Conservation (phyloP, 108 stramenopile genomes). For the Cylindrotheca closterium region DNA sequence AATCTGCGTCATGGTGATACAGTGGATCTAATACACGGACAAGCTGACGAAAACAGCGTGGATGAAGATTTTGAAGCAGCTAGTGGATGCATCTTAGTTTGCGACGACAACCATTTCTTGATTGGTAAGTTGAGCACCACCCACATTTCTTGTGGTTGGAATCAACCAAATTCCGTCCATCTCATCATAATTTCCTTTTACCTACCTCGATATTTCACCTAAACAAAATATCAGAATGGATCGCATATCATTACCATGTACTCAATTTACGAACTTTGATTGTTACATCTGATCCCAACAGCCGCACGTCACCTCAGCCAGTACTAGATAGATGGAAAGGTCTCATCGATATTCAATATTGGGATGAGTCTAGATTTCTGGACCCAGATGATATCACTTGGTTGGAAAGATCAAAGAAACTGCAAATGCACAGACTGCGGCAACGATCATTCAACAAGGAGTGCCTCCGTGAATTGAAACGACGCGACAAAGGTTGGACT, state of each 20-base stretch:
- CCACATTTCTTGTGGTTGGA: neutral
- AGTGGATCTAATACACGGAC: no score
- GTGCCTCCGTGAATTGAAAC: conserved; percentile 14
- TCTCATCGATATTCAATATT: conserved; percentile 28
- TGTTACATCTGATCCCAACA: conserved; percentile 39
- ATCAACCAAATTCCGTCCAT: neutral
- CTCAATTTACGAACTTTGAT: conserved; percentile 42
- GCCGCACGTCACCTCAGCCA: conserved; percentile 19
- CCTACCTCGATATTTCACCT: neutral
- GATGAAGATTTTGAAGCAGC: neutral
- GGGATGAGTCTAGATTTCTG: conserved; percentile 21
- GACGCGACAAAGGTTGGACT: conserved; percentile 30
- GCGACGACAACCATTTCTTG: conserved; percentile 36
- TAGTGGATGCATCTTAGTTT: conserved; percentile 18
- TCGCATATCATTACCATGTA: conserved; percentile 56
- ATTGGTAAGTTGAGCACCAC: conserved; percentile 15
- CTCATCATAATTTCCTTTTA: neutral
- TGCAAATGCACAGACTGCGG: conserved; percentile 28
- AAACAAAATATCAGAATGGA: conserved; percentile 40
- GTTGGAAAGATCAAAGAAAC: conserved; percentile 1
- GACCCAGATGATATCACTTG: conserved; percentile 13
- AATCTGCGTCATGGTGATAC: neutral
- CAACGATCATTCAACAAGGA: conserved; percentile 22
- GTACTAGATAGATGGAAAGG: conserved; percentile 42
- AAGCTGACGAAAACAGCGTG: no score